Conservation (phyloP, 2,329 filamentous ascomycete species). For the Ophiostoma novo-ulmi region DNA sequence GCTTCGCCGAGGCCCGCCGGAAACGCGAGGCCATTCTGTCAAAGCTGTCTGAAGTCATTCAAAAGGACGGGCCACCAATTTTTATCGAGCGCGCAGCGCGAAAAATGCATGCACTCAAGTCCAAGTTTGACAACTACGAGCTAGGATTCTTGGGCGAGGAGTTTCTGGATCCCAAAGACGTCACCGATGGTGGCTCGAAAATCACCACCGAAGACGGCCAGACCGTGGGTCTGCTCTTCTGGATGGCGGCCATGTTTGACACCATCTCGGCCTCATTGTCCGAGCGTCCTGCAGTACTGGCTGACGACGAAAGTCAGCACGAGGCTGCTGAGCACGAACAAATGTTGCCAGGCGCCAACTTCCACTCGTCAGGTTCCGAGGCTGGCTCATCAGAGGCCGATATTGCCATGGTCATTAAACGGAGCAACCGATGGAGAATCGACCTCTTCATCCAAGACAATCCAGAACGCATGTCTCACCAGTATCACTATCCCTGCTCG, state of each 20-base stretch:
- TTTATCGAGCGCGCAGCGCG: constrained; percentile 38
- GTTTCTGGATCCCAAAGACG: not conserved
- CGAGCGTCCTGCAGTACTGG: constrained; percentile 36
- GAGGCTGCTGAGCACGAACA: constrained; percentile 30
- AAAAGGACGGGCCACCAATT: constrained; percentile 34
- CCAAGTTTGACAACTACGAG: constrained; percentile 32
- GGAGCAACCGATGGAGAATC: constrained; percentile 31
- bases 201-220: constrained; percentile 31
- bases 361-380: constrained; percentile 1
- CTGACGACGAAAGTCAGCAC: constrained; percentile 40
- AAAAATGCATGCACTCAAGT: constrained; percentile 39
- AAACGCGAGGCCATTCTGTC: constrained; percentile 23
- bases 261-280: constrained; percentile 52
- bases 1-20: not conserved
- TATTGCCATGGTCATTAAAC: not conserved
- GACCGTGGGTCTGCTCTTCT: constrained; percentile 52
- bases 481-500: constrained; percentile 49
- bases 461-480: constrained; percentile 26
- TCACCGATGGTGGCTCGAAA: not conserved
- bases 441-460: constrained; percentile 37
- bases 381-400: not conserved
- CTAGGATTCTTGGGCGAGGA: constrained; percentile 18
- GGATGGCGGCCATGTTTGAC: constrained; percentile 57
- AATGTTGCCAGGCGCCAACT: constrained; percentile 24
- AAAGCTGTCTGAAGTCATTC: constrained; percentile 26